Conservation (phyloP, 768 basidiomycete species). For the Termitomyces sp. region DNA sequence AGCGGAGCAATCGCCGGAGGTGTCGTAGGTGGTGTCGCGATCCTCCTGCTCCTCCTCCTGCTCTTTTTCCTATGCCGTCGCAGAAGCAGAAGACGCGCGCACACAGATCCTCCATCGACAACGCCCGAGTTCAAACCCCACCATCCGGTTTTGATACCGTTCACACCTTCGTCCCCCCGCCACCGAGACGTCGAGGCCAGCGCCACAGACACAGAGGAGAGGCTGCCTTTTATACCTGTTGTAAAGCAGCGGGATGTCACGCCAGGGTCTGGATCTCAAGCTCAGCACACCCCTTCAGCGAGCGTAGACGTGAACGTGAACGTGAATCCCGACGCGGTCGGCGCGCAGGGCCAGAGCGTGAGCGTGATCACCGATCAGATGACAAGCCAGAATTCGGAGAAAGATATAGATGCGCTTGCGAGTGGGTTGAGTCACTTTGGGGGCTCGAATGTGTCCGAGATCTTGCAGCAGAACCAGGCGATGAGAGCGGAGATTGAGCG, state of each 20-base stretch:
- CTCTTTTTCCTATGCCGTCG: not conserved
- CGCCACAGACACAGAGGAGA: not conserved
- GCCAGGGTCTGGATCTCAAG: not conserved
- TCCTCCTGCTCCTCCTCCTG: not conserved
- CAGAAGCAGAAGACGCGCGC: not conserved
- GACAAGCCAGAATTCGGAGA: not conserved
- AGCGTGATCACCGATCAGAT: not conserved
- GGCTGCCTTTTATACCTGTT: not conserved
- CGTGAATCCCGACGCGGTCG: not conserved
- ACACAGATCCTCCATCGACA: not conserved
- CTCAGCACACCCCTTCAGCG: not conserved
- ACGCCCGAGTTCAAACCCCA: not conserved
- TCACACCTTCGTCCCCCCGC: not conserved
- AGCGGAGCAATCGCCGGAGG: not conserved
- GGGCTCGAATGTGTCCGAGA: not conserved
- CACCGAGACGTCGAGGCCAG: not conserved
- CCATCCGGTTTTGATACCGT: not conserved
- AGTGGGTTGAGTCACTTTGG: not conserved
- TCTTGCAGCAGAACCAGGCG: not conserved
- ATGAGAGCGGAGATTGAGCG: slow-evolving; percentile 12
- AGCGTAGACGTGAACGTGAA: too few species aligned
- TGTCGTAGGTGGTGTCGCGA: not conserved
- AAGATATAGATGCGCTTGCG: not conserved
- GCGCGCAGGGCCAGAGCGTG: not conserved
- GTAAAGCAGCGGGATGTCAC: not conserved